Percentiles rank a stretch among this genome's conserved stretches.
These are phyloP conservation scores for Conticribra weissflogii DNA, from an alignment of 108 stramenopile species.

Conservation along the genomic window DNA sequence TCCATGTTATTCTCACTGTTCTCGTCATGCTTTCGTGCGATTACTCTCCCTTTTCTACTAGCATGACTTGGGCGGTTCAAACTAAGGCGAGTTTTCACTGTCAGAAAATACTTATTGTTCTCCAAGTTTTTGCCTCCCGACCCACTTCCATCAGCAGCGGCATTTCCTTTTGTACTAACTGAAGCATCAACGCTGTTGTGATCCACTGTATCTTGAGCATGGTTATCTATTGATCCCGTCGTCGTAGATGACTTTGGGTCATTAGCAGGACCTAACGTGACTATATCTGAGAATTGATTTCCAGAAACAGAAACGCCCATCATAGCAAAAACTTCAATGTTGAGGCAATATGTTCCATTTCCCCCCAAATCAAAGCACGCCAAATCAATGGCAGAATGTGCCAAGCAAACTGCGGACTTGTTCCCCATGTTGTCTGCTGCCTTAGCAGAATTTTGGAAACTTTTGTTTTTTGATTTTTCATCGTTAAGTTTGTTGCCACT, in stretches of 20 bases:
- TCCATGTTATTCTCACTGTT: neutral
- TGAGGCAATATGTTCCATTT: neutral
- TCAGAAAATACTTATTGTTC: slow-evolving; percentile 4
- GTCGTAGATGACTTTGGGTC: neutral
- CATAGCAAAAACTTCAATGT: slow-evolving; percentile 25
- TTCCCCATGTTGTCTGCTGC: neutral
- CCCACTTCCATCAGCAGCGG: neutral
- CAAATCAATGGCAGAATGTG: slow-evolving; percentile 6
- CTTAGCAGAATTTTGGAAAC: neutral
- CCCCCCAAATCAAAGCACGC: neutral
- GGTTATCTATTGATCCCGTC: neutral
- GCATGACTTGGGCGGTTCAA: neutral
- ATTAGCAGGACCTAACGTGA: neutral
- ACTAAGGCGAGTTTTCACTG: slow-evolving; percentile 6
- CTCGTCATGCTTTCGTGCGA: neutral
- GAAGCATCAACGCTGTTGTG: neutral
- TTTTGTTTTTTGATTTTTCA: neutral
- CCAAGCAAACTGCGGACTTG: slow-evolving; percentile 3
- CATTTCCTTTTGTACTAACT: neutral
- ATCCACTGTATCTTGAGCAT: neutral
- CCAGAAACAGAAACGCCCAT: neutral
- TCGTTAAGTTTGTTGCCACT: neutral
- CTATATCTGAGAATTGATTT: neutral
- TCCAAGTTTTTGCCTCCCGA: neutral
- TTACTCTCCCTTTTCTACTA: neutral